Percentiles rank a stretch among this genome's conserved stretches.
Evolutionary conservation across 305 asterid species (phyloP).

Genomic region (Fraxinus floribunda): DNA sequence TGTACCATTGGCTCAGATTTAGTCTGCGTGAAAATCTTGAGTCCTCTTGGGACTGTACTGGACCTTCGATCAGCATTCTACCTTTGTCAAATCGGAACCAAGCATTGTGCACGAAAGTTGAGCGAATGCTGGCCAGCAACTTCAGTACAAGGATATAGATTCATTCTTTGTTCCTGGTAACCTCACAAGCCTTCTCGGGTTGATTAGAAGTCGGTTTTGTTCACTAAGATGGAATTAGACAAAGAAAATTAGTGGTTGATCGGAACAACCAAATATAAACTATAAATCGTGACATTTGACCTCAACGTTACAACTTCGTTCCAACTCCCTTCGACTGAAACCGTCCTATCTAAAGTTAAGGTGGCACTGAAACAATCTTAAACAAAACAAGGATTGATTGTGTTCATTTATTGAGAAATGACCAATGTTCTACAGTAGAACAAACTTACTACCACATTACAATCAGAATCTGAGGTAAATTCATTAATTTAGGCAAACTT

Average conservation of each 20-base stretch:
- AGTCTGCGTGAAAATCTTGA: neutral
- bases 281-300: too few relatives aligned
- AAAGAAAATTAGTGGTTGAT: neutral
- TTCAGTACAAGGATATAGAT: neutral
- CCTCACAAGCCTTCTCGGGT: neutral
- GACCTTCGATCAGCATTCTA: slow-evolving; percentile 12
- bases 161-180: neutral
- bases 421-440: neutral
- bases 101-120: neutral
- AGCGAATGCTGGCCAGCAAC: neutral
- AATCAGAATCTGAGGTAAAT: neutral
- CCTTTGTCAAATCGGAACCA: slow-evolving; percentile 8
- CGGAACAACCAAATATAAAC: neutral
- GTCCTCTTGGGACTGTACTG: neutral
- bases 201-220: neutral
- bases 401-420: neutral
- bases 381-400: neutral
- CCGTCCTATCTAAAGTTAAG: neutral
- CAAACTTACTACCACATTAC: neutral
- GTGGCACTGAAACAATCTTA: neutral
- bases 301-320: too few relatives aligned
- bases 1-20: slow-evolving; percentile 2
- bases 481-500: slow-evolving; percentile 25
- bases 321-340: too few relatives aligned
- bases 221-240: neutral